Base-by-base conservation (phyloP, 768 basidiomycete genomes). In the Rubroboletus pulcherrimus region DNA sequence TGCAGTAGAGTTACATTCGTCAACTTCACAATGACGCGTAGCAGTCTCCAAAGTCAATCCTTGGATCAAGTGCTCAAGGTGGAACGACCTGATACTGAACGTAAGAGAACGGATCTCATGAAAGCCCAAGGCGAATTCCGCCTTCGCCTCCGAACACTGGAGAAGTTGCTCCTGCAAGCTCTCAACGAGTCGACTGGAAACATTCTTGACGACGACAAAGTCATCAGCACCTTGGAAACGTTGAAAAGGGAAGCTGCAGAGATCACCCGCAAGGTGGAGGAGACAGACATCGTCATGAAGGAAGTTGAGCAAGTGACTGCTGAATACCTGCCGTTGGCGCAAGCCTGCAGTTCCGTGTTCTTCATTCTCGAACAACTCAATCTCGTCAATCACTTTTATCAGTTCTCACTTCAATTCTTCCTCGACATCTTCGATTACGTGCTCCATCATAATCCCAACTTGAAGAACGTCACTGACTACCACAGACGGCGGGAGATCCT, bases 101-200 rank as follows among this genome's bases (percentile, higher is more conserved):
- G 87, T 66, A 97, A 94, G 75, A 80, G 97, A 46, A 94, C 93
- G 21, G 97, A 98, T 66, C 81, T 99, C 54, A 92, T 98, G 85
- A 98, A 97, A 74, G 86, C 97, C 24, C 97, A 99, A 74, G 97
- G 97, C 35, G 96, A 98, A 76, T 98, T 98, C 85, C 83, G 91
- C 19, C 81, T 98, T 21, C 88, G 94, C 4, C 82, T 98, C 49
- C 84, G 93, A 48, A 93, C 93, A 7, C 80, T 98, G 38, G 97
- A 99, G 72, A 93, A 93, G 71, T 78, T 95, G 15, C 81, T 98
- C 12, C 77, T 98, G 3, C 92, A 96, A 70, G 96, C 95, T 9
- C 82, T 98, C 55, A 99, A 98, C 67, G 96, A 98, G 60, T 98
- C 96, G 0, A 82, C 86, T 0, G 97, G 97, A 53, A 98, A 97